Base-by-base conservation (phyloP, 176 grass and related monocot species). In the Lolium perenne region DNA sequence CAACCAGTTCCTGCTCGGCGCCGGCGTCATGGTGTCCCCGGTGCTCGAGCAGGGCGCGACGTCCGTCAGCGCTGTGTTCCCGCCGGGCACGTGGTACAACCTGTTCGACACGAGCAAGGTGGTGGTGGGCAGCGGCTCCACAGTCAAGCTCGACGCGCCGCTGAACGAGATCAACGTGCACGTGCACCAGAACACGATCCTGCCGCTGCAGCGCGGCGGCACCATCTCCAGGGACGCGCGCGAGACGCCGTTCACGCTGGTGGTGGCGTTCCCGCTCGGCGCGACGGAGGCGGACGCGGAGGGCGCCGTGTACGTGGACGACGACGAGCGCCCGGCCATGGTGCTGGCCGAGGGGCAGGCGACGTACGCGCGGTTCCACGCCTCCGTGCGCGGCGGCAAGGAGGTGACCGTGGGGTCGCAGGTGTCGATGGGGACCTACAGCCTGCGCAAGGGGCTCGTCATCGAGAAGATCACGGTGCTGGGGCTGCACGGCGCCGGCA, bases 251-350 rank as follows among this genome's bases (percentile, higher is more conserved):
- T 98, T 95, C 81, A 91, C 91, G 40, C 96, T 98, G 2, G 90
- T 98, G 12, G 83, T 95, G 7, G 72, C 91, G 64, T 98, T 98
- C 86, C 93, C 95, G 14, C 74, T 79, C 16, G 90, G 91, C 1
- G 77, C 91, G 21, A 40, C 67, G 8, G 74, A 89, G 43, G 96
- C 81, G 3, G 90, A 89, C 13, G 87, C 96, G 0, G 88, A 86
- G 46, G 96, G 96, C 32, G 72, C 76, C 2, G 88, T 98, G 71
- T 98, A 89, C 73, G 84, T 94, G 46, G 96, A 98, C 74, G 93
- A 98, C 47, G 95, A 98, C 82, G 95, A 95, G 89, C 90, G 93
- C 77, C 95, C 91, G 8, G 91, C 90, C 87, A 98, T 98, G 93
- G 83, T 43, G 61, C 78, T 98, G 5, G 84, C 79, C 16, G 95